These are phyloP conservation scores for Limnanthes douglasii DNA, from an alignment of 345 rosid genomes.

Conservation along the genomic window DNA sequence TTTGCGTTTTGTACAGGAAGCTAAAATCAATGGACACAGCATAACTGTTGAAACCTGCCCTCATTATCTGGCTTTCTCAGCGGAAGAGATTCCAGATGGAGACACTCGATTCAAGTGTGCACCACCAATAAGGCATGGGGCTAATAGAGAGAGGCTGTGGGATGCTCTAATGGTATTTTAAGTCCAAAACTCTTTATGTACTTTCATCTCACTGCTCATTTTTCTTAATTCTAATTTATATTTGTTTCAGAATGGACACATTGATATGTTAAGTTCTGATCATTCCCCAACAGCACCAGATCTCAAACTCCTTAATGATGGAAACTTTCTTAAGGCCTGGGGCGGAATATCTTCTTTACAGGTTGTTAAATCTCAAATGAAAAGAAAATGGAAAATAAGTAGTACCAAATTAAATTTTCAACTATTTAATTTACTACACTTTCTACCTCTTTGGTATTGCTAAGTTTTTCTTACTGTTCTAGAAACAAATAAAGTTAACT, in stretches of 20 bases:
- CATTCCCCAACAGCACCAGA: conserved; percentile 65
- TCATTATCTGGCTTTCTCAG: conserved; percentile 86
- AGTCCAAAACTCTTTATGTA: too few species aligned
- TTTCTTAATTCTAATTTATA: conserved; percentile 3
- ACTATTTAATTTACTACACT: too few species aligned
- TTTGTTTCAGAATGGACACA: conserved; percentile 41
- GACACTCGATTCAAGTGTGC: conserved; percentile 96
- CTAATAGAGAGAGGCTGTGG: conserved; percentile 77
- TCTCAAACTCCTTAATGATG: conserved; percentile 43
- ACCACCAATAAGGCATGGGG: conserved; percentile 74
- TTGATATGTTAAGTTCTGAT: conserved; percentile 61
- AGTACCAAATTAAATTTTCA: too few species aligned
- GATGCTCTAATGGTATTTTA: conserved; percentile 87
- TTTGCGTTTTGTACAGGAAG: conserved; percentile 26
- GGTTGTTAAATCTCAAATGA: too few species aligned
- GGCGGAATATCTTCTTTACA: conserved; percentile 77
- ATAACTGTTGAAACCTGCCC: conserved; percentile 90
- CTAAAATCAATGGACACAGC: conserved; percentile 66
- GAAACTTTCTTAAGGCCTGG: conserved; percentile 66
- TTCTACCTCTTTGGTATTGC: too few species aligned
- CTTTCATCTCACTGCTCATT: background rate
- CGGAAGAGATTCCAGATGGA: conserved; percentile 82
- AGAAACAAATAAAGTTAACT: too few species aligned
- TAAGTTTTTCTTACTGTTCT: too few species aligned
- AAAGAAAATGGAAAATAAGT: too few species aligned